phyloP scores from a whole-genome alignment of 2,329 filamentous ascomycete genomes.

The Fusarium chlamydosporum region DNA sequence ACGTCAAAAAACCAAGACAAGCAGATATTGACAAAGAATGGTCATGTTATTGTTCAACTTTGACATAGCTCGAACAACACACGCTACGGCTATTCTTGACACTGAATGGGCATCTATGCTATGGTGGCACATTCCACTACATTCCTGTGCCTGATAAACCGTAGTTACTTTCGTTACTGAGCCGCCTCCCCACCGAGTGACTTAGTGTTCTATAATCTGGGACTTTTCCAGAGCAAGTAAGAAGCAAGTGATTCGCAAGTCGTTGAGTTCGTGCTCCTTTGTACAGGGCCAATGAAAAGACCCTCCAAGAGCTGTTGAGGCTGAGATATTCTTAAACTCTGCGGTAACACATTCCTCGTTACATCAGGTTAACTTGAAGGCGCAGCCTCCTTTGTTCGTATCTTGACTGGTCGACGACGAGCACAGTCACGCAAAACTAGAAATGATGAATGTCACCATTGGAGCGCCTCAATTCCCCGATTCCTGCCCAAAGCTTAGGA shows the following conservation, averaged over 20 bases:
- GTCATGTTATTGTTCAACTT: conserved; percentile 16
- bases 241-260: conserved; percentile 4
- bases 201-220: conserved; percentile 22
- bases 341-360: background rate
- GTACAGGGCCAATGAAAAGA: conserved; percentile 2
- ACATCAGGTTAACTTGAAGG: background rate
- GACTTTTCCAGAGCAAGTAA: background rate
- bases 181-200: conserved; percentile 51
- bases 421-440: too few relatives aligned
- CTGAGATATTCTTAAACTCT: background rate
- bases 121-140: conserved; percentile 1
- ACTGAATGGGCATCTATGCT: conserved; percentile 8
- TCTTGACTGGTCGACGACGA: background rate
- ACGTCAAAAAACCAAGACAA: background rate
- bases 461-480: conserved; percentile 7
- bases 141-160: conserved; percentile 20
- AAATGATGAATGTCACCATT: background rate
- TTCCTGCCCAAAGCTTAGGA: conserved; percentile 29
- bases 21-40: conserved; percentile 13
- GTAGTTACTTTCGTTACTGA: conserved; percentile 26
- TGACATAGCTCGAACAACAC: conserved; percentile 13
- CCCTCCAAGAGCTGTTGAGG: background rate
- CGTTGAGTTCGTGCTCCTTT: background rate
- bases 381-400: background rate
- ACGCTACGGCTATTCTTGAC: conserved; percentile 3